Conservation (phyloP, 164 flowering plant genomes). For the Umbellularia californica region DNA sequence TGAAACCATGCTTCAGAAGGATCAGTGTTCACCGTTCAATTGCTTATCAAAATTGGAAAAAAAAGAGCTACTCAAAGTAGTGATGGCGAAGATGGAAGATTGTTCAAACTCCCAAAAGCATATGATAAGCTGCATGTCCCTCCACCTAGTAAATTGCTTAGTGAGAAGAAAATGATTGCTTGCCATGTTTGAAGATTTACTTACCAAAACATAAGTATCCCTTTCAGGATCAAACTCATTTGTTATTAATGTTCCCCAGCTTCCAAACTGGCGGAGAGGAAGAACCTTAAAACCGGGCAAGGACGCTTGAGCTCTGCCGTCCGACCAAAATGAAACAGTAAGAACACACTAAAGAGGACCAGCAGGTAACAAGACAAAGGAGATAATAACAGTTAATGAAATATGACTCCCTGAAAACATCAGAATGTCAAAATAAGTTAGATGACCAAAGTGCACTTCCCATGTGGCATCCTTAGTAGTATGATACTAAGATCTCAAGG, state of each 20-base stretch:
- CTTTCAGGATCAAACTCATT: slow-evolving; percentile 65
- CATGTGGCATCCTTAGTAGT: not conserved
- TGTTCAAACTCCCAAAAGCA: too few relatives aligned
- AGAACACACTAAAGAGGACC: slow-evolving; percentile 3
- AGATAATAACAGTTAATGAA: not conserved
- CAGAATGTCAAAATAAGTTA: not conserved
- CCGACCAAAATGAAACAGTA: slow-evolving; percentile 8
- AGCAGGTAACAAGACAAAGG: not conserved
- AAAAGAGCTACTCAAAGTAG: too few relatives aligned
- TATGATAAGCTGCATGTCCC: not conserved
- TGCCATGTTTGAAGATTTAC: slow-evolving; percentile 7
- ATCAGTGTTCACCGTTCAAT: too few relatives aligned
- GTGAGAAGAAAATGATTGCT: not conserved
- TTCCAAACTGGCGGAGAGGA: slow-evolving; percentile 92
- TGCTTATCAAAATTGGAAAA: too few relatives aligned
- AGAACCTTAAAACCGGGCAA: slow-evolving; percentile 79
- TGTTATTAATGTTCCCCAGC: slow-evolving; percentile 78
- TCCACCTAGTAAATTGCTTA: not conserved
- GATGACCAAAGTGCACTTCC: slow-evolving; percentile 3
- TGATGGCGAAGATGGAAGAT: too few relatives aligned
- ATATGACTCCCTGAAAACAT: not conserved
- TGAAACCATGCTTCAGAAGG: too few relatives aligned
- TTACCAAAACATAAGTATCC: slow-evolving; percentile 84
- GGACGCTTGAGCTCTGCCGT: slow-evolving; percentile 63
- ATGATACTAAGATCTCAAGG: not conserved